phyloP scores from a whole-genome alignment of 768 basidiomycete genomes.

The Agaricus subrufescens region DNA sequence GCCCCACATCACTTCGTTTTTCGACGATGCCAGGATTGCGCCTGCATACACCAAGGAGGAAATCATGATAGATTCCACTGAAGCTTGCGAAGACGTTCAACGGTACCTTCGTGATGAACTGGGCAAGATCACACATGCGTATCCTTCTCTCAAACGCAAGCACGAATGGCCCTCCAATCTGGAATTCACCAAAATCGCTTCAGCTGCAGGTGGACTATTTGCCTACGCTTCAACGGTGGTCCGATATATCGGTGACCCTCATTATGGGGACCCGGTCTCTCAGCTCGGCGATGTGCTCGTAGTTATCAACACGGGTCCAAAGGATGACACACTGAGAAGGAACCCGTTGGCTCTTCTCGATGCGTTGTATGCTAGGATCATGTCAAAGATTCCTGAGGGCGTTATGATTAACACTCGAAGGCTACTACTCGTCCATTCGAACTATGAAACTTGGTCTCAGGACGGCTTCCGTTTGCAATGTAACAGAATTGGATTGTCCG shows the following conservation, averaged over 20 bases:
- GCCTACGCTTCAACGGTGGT: slow-evolving; percentile 20
- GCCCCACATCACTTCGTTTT: slow-evolving; percentile 12
- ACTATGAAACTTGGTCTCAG: not conserved
- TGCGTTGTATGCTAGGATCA: not conserved
- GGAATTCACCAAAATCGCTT: slow-evolving; percentile 9
- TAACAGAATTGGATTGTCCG: not conserved
- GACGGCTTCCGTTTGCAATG: not conserved
- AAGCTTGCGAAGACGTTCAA: slow-evolving; percentile 15
- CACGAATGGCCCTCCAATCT: slow-evolving; percentile 15
- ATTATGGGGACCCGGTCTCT: not conserved
- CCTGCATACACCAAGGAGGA: not conserved
- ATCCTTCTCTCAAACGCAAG: not conserved
- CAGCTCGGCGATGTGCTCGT: not conserved
- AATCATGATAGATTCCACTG: slow-evolving; percentile 4
- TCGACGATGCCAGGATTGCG: not conserved
- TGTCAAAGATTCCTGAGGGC: not conserved
- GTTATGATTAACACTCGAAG: not conserved
- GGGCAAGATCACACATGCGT: slow-evolving; percentile 1
- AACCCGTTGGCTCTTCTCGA: not conserved
- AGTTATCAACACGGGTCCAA: not conserved
- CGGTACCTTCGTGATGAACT: slow-evolving; percentile 2
- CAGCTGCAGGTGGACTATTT: slow-evolving; percentile 19
- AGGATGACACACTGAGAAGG: not conserved
- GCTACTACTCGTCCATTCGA: not conserved
- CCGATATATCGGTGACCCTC: slow-evolving; percentile 16